Evolutionary conservation across 345 rosid genomes (phyloP).

Genomic region (Populus tremula): DNA sequence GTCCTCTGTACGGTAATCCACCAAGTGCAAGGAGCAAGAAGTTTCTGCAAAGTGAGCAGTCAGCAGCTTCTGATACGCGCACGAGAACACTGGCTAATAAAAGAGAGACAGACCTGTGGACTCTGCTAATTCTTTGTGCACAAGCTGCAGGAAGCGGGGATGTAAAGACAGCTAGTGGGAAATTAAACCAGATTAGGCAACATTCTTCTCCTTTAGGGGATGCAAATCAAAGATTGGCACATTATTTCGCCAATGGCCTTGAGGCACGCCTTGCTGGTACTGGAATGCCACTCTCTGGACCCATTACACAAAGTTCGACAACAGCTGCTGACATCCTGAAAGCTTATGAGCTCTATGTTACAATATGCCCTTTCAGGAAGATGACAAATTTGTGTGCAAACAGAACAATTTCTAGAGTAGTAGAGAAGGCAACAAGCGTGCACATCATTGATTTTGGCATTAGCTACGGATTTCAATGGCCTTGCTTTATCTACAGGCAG

Average conservation of each 20-base stretch:
- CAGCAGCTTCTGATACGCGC: slow-evolving; percentile 19
- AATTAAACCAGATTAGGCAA: slow-evolving; percentile 56
- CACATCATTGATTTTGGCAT: slow-evolving; percentile 82
- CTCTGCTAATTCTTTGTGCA: slow-evolving; percentile 59
- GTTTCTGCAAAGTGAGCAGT: slow-evolving; percentile 10
- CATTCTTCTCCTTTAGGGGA: slow-evolving; percentile 59
- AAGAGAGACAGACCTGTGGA: slow-evolving; percentile 46
- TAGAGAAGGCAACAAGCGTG: slow-evolving; percentile 47
- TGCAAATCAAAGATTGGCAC: slow-evolving; percentile 62
- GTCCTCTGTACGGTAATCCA: slow-evolving; percentile 1
- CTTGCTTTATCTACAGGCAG: slow-evolving; percentile 61
- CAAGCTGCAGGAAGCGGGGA: slow-evolving; percentile 61
- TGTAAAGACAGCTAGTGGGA: slow-evolving; percentile 51
- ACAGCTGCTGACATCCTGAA: slow-evolving; percentile 55
- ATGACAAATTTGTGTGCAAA: slow-evolving; percentile 52
- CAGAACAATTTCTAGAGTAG: slow-evolving; percentile 42
- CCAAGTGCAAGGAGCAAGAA: slow-evolving; percentile 2
- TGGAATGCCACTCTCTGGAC: slow-evolving; percentile 27
- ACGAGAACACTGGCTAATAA: slow-evolving; percentile 26
- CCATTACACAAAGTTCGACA: slow-evolving; percentile 20
- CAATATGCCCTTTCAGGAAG: slow-evolving; percentile 47
- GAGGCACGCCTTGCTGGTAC: slow-evolving; percentile 61
- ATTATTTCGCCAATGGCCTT: slow-evolving; percentile 59
- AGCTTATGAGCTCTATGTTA: slow-evolving; percentile 47
- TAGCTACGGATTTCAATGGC: slow-evolving; percentile 85